Evolutionary conservation across 306 rosid genomes (phyloP).

Genomic region (Rosa chinensis): DNA sequence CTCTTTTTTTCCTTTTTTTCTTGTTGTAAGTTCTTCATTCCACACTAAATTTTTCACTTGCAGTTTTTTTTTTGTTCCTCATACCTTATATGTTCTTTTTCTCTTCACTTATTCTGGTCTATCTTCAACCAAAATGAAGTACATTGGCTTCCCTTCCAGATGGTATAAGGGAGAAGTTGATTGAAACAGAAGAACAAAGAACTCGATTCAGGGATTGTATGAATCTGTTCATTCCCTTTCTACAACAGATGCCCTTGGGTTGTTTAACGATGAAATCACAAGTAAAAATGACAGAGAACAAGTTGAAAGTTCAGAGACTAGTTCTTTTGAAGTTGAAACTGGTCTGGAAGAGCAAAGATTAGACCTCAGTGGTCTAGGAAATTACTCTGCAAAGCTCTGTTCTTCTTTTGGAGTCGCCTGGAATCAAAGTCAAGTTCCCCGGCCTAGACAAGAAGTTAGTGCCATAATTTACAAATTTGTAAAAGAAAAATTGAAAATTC

Average conservation of each 20-base stretch:
- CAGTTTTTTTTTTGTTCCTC: background rate
- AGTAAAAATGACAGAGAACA: constrained; percentile 35
- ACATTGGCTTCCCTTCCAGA: constrained; percentile 70
- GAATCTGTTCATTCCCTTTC: constrained; percentile 66
- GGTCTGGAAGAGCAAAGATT: constrained; percentile 37
- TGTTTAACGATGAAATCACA: constrained; percentile 48
- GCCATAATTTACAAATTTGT: constrained; percentile 1
- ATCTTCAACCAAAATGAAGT: constrained; percentile 38
- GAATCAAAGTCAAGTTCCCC: constrained; percentile 40
- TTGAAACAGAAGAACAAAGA: constrained; percentile 49
- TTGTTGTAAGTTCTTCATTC: background rate
- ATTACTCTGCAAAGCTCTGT: constrained; percentile 43
- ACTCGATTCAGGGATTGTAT: constrained; percentile 47
- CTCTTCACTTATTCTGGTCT: constrained; percentile 12
- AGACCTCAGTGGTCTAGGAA: constrained; percentile 32
- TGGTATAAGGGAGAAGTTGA: constrained; percentile 55
- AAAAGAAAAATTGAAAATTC: background rate
- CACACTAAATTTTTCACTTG: background rate
- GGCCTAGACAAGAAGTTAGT: constrained; percentile 28
- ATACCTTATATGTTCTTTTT: constrained; percentile 13
- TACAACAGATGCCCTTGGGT: constrained; percentile 57
- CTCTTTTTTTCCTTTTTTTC: no score
- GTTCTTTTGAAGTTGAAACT: background rate
- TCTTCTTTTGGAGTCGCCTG: constrained; percentile 51
- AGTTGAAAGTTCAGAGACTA: constrained; percentile 27